These are phyloP conservation scores for Umbelopsis vinacea DNA, from an alignment of 192 early-diverging fungal species.

Conservation along the genomic window DNA sequence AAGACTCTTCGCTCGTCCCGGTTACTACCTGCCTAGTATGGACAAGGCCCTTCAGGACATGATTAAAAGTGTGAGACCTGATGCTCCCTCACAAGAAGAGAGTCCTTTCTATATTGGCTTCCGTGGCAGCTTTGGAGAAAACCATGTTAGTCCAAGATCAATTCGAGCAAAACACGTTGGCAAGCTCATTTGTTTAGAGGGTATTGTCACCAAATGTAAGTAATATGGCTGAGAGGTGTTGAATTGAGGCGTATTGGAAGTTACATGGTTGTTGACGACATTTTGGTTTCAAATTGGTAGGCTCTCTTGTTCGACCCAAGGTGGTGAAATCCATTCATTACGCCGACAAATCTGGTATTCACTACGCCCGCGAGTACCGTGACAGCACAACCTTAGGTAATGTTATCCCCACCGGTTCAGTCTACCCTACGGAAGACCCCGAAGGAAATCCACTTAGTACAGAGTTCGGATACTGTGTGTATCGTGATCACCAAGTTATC, in stretches of 20 bases:
- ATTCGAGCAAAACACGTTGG: slow-evolving; percentile 81
- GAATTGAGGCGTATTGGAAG: too few relatives aligned
- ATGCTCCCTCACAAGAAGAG: slow-evolving; percentile 46
- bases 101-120: slow-evolving; percentile 78
- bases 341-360: slow-evolving; percentile 80
- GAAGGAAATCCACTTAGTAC: slow-evolving; percentile 90
- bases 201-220: slow-evolving; percentile 96
- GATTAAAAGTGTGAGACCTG: slow-evolving; percentile 34
- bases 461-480: slow-evolving; percentile 89
- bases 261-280: too few relatives aligned
- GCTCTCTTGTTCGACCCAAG: slow-evolving; percentile 95
- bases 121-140: slow-evolving; percentile 89
- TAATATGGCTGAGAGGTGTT: background rate
- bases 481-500: slow-evolving; percentile 92
- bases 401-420: slow-evolving; percentile 70
- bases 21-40: slow-evolving; percentile 85
- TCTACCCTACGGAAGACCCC: slow-evolving; percentile 95
- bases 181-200: slow-evolving; percentile 91
- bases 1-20: slow-evolving; percentile 41
- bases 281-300: slow-evolving; percentile 38
- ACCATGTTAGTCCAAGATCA: slow-evolving; percentile 86
- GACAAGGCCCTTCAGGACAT: slow-evolving; percentile 77
- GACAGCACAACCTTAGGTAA: slow-evolving; percentile 84
- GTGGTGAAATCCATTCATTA: slow-evolving; percentile 92
- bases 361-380: slow-evolving; percentile 82